These are phyloP conservation scores for Colletotrichum trifolii DNA, from an alignment of 2,329 filamentous ascomycete genomes.

Conservation along the genomic window DNA sequence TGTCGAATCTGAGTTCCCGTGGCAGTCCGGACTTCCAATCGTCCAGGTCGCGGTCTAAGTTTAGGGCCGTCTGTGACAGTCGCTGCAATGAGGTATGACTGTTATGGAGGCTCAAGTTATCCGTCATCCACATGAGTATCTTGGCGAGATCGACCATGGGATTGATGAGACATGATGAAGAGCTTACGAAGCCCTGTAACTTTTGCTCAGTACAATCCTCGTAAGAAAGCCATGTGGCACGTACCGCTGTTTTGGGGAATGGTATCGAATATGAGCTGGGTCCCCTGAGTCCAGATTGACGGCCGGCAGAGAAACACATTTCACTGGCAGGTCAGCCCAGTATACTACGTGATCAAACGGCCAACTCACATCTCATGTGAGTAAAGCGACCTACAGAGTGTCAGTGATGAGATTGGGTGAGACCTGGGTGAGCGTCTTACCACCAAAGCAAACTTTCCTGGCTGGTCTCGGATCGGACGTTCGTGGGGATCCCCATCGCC, in stretches of 20 bases:
- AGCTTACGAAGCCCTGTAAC: conserved; percentile 22
- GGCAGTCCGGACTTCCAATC: conserved; percentile 30
- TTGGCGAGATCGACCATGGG: conserved; percentile 34
- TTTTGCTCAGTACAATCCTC: background rate
- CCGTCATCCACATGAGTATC: conserved; percentile 36
- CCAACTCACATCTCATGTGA: conserved; percentile 37
- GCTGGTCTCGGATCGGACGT: conserved; percentile 27
- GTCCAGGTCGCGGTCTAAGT: conserved; percentile 21
- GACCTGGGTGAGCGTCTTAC: conserved; percentile 10
- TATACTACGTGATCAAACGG: accelerated
- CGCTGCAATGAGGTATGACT: conserved; percentile 28
- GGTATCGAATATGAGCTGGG: conserved; percentile 27
- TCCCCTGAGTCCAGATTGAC: conserved; percentile 23
- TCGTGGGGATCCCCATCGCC: conserved; percentile 46
- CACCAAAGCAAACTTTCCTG: conserved; percentile 37
- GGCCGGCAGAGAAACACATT: conserved; percentile 34
- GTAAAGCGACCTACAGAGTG: conserved; percentile 27
- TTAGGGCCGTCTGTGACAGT: conserved; percentile 27
- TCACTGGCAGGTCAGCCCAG: conserved; percentile 19
- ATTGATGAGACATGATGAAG: conserved; percentile 28
- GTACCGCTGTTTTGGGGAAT: conserved; percentile 28
- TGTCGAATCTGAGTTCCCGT: conserved; percentile 19
- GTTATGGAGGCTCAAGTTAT: conserved; percentile 28
- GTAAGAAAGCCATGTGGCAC: background rate
- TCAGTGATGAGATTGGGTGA: background rate